A percentile compares a stretch with the other conserved stretches of the same genome.
Evolutionary conservation across 805 yeast genomes (phyloP).

Genomic region (Ogataea pilisensis): DNA sequence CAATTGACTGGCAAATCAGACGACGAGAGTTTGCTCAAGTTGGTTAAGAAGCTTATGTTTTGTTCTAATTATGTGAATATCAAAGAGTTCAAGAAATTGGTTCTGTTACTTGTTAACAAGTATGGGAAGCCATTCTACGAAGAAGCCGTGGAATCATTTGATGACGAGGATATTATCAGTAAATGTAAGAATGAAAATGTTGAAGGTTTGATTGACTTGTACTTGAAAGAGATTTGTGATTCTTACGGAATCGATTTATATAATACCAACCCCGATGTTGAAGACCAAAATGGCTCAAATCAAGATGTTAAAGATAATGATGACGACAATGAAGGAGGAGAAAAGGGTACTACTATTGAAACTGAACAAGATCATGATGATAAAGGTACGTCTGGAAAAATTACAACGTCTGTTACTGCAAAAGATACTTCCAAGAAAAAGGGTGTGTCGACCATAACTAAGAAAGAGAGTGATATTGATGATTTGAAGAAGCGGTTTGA

Average conservation of each 20-base stretch:
- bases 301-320: slow-evolving; percentile 4
- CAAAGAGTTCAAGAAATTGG: slow-evolving; percentile 23
- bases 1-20: slow-evolving; percentile 12
- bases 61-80: slow-evolving; percentile 17
- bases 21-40: slow-evolving; percentile 13
- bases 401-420: background rate
- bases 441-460: no score
- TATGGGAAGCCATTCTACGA: slow-evolving; percentile 24
- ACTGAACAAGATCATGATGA: background rate
- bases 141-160: slow-evolving; percentile 12
- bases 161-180: slow-evolving; percentile 15
- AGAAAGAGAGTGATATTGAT: slow-evolving; percentile 21
- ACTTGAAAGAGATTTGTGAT: slow-evolving; percentile 27
- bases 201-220: slow-evolving; percentile 22
- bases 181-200: slow-evolving; percentile 28
- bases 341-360: background rate
- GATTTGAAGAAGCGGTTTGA: slow-evolving; percentile 30
- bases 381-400: background rate
- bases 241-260: slow-evolving; percentile 26
- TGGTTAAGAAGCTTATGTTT: slow-evolving; percentile 18
- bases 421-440: no score
- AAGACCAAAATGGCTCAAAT: background rate
- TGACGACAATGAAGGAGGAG: slow-evolving; percentile 7
- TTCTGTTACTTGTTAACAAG: slow-evolving; percentile 17
- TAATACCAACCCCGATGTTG: background rate